Base-by-base conservation (phyloP, 2,329 filamentous ascomycete species). In the Tolypocladium tundrense region DNA sequence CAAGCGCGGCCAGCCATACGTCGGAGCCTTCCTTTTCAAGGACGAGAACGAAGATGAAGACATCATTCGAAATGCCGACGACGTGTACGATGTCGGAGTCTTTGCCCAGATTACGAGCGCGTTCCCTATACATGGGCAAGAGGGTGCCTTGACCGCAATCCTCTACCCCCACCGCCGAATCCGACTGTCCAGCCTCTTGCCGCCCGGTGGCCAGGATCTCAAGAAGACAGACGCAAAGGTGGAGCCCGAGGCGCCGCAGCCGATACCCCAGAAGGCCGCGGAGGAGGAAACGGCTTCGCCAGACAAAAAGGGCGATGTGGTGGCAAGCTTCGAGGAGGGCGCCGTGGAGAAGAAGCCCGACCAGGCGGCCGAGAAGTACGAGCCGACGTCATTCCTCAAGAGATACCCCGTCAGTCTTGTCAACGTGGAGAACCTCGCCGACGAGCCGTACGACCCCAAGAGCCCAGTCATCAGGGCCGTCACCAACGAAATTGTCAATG, bases 101-200 rank as follows among this genome's bases (percentile, higher is more conserved):
- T 99, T 99, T 71, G 96, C 94, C 53, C 94, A 99, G 70, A 92
- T 99, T 63, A 99, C 94, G 1, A 97, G 93, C 69, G 90, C 91
- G 3, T 97, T 97, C 69, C 92, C 94, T 19, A 88, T 94, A 3
- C 85, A 90, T 61, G 91, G 91, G 16, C 91, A 96, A 66, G 88
- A 92, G 63, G 86, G 86, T 54, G 88, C 87, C 58, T 78, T 99
- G 66, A 97, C 94, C 5, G 92, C 92, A 31, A 95, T 99, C 43
- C 79, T 99, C 21, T 99, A 99, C 70, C 95, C 94, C 2, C 94
- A 99, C 72, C 88, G 94, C 58, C 85, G 95, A 66, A 97, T 99
- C 67, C 91, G 89, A 73, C 85, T 99, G 68, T 92, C 91, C 2
- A 87, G 86, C 40, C 75, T 99, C 54, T 82, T 96, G 54, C 86